phyloP scores from a whole-genome alignment of 2,329 filamentous ascomycete genomes.

The Lecanicillium sp. region DNA sequence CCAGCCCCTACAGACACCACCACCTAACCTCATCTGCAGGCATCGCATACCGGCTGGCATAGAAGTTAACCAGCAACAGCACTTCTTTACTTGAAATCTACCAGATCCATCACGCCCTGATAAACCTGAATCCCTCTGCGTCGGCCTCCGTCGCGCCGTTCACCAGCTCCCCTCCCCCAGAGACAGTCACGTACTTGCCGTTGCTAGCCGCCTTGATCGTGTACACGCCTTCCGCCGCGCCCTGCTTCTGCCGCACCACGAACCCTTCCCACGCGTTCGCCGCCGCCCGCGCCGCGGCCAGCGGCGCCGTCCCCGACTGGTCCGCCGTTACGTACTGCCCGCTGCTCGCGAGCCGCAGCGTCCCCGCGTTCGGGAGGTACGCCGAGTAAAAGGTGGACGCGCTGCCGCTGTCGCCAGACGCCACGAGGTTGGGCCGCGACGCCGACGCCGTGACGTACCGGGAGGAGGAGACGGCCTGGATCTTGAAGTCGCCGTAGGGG shows the following conservation, averaged over 20 bases:
- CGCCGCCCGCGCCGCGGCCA: constrained; percentile 16
- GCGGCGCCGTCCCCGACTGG: constrained; percentile 16
- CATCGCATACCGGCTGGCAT: background rate
- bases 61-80: too few relatives aligned
- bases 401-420: constrained; percentile 13
- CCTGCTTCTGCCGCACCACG: constrained; percentile 19
- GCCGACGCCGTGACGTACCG: constrained; percentile 17
- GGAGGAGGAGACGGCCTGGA: constrained; percentile 16
- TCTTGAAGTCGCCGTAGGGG: constrained; percentile 20
- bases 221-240: constrained; percentile 18
- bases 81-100: too few relatives aligned
- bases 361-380: constrained; percentile 20
- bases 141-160: constrained; percentile 18
- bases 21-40: background rate
- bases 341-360: constrained; percentile 5
- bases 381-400: constrained; percentile 18
- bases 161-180: constrained; percentile 17
- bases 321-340: constrained; percentile 18
- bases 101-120: background rate
- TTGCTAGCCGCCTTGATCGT: constrained; percentile 22
- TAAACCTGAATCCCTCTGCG: constrained; percentile 15
- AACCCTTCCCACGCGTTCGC: constrained; percentile 20
- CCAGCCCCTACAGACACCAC: background rate
- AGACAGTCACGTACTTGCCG: constrained; percentile 18
- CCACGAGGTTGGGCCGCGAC: constrained; percentile 16